Base-by-base conservation (phyloP, 495 filamentous ascomycete genomes). In the Filosporella fistucella region DNA sequence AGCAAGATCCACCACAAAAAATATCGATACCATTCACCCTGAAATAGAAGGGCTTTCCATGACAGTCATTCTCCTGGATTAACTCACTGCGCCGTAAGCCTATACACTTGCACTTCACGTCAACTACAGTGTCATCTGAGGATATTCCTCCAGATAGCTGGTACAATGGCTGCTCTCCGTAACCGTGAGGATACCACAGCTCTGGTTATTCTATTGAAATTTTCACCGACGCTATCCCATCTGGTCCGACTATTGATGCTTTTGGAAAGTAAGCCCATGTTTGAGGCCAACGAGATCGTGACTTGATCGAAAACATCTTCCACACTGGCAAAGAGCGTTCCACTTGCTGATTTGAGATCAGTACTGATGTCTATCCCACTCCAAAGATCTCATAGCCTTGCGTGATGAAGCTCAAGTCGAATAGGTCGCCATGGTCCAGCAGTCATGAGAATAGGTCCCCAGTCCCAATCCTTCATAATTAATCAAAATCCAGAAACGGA, bases 351-450 rank as follows among this genome's bases (percentile, higher is more conserved):
- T 17, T 72, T 64, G 35, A 78, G 47, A 22, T 65, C 64, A 12
- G 65, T 45, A 24, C 66, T 46, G 10, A 80, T 57, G n/a, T 78
- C 58, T 4, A 75, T 76, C 36, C 64, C 62, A 32, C 70, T 59
- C 39, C 65, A 76, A 3, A 88, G 55, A 54, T 82, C 75, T 5
- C 71, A 62, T 26, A 89, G 70, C 8, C 77, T 68, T 0, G 70
- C 63, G n/a, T 60, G 62, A 56, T 83, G 88, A 0, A 74, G 67
- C 57, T 89, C 85, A 12, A 90, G 63, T 0, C 59, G 62, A 5
- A 88, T 69, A 3, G 81, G 77, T 44, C 75, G 74, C 85, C 85
- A 89, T 13, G 84, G 84, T 7, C 86, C 86, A 30, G 77, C 82
- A 8, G 82, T 84, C 60, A 85, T 66, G 29, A 89, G 56, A 7